Evolutionary conservation across 352 stramenopile genomes (phyloP), one percentile per base, ranked within the genome.

Genomic region (Globisporangium takayamanum): DNA sequence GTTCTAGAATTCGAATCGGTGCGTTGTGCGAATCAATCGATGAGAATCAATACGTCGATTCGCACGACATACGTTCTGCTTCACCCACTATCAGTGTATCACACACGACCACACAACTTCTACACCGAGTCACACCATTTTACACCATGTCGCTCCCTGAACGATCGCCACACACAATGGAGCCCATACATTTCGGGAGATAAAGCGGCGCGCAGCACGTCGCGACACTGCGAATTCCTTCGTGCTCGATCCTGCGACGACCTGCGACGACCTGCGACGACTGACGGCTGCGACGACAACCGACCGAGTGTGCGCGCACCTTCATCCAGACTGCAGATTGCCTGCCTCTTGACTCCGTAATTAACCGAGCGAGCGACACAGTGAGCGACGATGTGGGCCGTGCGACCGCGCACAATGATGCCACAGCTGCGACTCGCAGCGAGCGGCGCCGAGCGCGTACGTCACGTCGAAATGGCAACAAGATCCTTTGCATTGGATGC

Each of bases 321-420:
- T 36, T 36, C 30, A 5, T 36, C 33, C 6, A 39, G 5, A 10
- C 33, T 47, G 41, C 3, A 10, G 12, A 47, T n/a, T 47, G 41
- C 20, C 12, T 5, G 15, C 14, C 14, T 5, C 41, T 18, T 47
- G 41, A 47, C 41, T 11, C 12, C 5, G 12, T 22, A 3, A 30
- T 3, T 16, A 5, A 49, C 44, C 8, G 1, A 49, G 25, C 44
- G 12, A 5, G 3, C 33, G 30, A 41, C 26, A 20, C 3, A 44
- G 46, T 14, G 22, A 51, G 20, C 46, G 46, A 53, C 18, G n/a
- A 56, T 56, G 51, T 56, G 51, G 51, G 51, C 51, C 14, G 37
- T 44, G 51, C 51, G 51, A 48, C n/a, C 51, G 20, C 25, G 48
- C 26, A 16, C 44, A 7, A 20, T n/a, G 51, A 56, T 56, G 51